phyloP scores from a whole-genome alignment of 2,329 filamentous ascomycete genomes.

The Botrytis cinerea region DNA sequence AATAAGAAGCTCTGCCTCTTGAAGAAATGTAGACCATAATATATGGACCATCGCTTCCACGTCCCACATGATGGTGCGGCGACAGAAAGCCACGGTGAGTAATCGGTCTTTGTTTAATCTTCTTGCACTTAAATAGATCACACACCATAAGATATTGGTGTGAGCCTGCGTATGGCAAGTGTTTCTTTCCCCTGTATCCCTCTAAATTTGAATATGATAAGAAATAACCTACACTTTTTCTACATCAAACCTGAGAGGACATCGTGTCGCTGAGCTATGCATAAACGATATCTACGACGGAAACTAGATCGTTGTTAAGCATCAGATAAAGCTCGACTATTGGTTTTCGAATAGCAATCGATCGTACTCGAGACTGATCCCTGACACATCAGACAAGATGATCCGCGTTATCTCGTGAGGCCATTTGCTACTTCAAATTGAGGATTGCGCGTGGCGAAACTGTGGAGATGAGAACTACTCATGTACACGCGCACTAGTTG shows the following conservation, averaged over 20 bases:
- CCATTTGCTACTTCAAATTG: background rate
- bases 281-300: no score
- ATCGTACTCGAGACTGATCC: background rate
- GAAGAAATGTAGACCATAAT: conserved; percentile 13
- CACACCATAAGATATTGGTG: conserved; percentile 21
- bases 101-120: conserved; percentile 16
- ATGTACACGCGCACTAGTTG: background rate
- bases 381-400: background rate
- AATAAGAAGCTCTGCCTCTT: background rate
- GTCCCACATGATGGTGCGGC: conserved; percentile 17
- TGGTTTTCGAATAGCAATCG: background rate
- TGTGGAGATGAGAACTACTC: conserved; percentile 9
- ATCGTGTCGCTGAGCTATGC: no score
- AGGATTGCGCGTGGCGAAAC: background rate
- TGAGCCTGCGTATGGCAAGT: conserved; percentile 23
- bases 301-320: background rate
- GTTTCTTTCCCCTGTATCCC: background rate
- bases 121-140: conserved; percentile 23
- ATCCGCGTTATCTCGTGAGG: background rate
- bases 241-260: background rate
- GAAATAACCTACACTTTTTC: background rate
- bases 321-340: background rate
- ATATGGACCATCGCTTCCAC: conserved; percentile 23
- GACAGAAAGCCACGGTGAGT: conserved; percentile 22
- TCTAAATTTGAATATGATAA: background rate